Evolutionary conservation across 1,139 yeast genomes (phyloP), one percentile per base, ranked within the genome.

Genomic region (Kluyveromyces marxianus): DNA sequence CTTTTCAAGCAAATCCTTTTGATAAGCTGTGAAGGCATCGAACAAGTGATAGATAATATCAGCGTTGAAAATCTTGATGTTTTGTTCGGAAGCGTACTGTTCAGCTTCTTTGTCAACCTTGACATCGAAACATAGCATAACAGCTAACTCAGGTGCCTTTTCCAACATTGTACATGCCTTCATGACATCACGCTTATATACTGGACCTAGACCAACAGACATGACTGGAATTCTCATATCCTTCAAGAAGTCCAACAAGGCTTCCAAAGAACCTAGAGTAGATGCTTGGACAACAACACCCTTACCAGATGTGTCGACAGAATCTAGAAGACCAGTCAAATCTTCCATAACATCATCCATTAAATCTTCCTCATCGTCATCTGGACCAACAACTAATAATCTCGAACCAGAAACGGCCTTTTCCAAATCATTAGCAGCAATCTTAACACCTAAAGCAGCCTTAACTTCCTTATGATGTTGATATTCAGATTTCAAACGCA

Each of bases 331-430:
- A 41, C 96, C 97, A 37, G 97, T 89, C 66, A 92, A 76, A 68
- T 92, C 99, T 61, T 92, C 97, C 98, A 94, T 94, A 50, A 92
- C 97, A 55, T 92, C 97, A 66, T 92, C 98, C 95, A 87, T 86
- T 58, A 92, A 65, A 49, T 92, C 97, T 49, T 94, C 98, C 70
- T 92, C 98, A 59, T 92, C 97, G 57, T 94, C 99, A 52, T 88
- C 97, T 55, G 92, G 96, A 37, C 96, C 96, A 54, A 89, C 97
- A 57, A 92, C 94, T 54, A 94, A 71, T 69, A 92, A 75, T 65
- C 98, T 79, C 32, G 98, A 94, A 70, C 99, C 99, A 44, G 99
- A 97, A 65, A 92, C 96, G 6, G 99, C 98, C 72, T 92, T 92
- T 62, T 94, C 98, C 59, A 92, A 77, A 66, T 92, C 98, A 65